phyloP scores from a whole-genome alignment of 306 rosid species.

The Dryas alaskensis region DNA sequence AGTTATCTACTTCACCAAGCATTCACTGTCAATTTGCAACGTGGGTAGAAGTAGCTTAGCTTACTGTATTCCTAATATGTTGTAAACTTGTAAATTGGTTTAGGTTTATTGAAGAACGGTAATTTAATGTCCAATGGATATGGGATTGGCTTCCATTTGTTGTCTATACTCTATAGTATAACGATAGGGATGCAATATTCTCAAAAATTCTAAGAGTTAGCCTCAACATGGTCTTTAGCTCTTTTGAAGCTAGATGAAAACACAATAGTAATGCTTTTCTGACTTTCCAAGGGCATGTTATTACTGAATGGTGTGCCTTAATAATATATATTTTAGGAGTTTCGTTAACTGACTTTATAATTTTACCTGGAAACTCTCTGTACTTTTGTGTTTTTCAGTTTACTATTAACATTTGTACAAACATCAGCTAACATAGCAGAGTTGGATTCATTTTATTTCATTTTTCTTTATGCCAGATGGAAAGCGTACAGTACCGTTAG shows the following conservation, averaged over 20 bases:
- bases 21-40: conserved; percentile 4
- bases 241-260: neutral
- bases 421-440: conserved; percentile 8
- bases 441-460: conserved; percentile 20
- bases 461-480: conserved; percentile 33
- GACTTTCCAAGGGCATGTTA: neutral
- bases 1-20: neutral
- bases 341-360: neutral
- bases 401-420: neutral
- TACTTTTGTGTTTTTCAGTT: neutral
- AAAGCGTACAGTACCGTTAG: conserved; percentile 62
- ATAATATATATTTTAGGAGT: neutral
- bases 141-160: no score
- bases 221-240: neutral
- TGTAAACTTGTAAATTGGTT: neutral
- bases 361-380: neutral
- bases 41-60: neutral
- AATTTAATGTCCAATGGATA: neutral
- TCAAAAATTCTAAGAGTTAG: neutral
- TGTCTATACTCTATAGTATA: no score
- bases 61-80: neutral
- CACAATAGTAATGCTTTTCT: neutral
- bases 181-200: neutral
- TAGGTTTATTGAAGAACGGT: neutral
- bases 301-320: neutral